Percentiles rank a stretch among this genome's conserved stretches.
phyloP scores from a whole-genome alignment of 768 basidiomycete species.

The Boletales sp. region DNA sequence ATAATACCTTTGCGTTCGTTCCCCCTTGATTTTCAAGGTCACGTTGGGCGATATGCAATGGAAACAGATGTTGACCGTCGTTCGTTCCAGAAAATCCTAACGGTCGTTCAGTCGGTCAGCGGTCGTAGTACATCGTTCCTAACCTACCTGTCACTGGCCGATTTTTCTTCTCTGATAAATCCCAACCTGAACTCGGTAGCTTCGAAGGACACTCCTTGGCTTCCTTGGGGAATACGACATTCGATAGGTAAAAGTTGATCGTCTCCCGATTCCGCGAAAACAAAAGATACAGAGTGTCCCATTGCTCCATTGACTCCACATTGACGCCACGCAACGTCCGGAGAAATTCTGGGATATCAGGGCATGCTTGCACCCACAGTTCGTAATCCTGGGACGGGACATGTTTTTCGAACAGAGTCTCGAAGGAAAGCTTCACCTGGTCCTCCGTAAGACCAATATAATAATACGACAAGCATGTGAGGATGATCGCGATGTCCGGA shows the following conservation, averaged over 20 bases:
- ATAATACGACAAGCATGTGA: conserved; percentile 50
- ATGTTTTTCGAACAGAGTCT: conserved; percentile 36
- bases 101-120: too few species aligned
- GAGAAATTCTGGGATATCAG: conserved; percentile 28
- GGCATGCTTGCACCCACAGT: conserved; percentile 30
- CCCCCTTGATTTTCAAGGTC: too few species aligned
- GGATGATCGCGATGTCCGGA: conserved; percentile 43
- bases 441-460: conserved; percentile 40
- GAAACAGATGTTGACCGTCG: too few species aligned
- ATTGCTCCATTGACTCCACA: conserved; percentile 35
- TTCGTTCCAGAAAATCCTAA: too few species aligned
- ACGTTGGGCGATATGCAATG: too few species aligned
- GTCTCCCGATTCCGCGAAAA: conserved; percentile 37
- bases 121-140: too few species aligned
- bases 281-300: conserved; percentile 27
- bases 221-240: conserved; percentile 47
- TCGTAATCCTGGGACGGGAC: conserved; percentile 42
- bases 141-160: too few species aligned
- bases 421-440: conserved; percentile 38
- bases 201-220: conserved; percentile 47
- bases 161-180: too few species aligned
- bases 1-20: too few species aligned
- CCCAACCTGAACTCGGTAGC: too few species aligned
- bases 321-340: conserved; percentile 41
- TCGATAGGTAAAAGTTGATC: conserved; percentile 45